Conservation (phyloP, 495 filamentous ascomycete species). For the Penicillium taxi region DNA sequence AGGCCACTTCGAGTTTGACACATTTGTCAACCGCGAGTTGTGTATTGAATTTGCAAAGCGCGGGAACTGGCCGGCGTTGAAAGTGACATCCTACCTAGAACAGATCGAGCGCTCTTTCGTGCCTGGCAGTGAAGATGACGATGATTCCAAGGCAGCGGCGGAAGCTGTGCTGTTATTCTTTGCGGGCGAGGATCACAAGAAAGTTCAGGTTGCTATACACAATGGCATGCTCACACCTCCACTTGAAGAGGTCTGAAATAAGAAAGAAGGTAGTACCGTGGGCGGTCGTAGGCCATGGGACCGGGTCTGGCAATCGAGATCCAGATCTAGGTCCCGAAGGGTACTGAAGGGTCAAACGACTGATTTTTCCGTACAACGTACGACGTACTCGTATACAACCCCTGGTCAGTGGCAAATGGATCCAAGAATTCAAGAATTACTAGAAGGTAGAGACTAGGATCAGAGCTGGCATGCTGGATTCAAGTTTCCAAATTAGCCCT, state of each 20-base stretch:
- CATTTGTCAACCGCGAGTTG: constrained; percentile 29
- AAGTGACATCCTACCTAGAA: constrained; percentile 15
- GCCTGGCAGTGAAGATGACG: constrained; percentile 18
- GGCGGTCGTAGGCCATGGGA: too few relatives aligned
- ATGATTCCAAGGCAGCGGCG: constrained; percentile 33
- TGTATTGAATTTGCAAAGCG: constrained; percentile 26
- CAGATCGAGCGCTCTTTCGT: constrained; percentile 18
- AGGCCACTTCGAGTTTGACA: constrained; percentile 40
- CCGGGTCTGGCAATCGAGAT: too few relatives aligned
- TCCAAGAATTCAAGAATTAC: too few relatives aligned
- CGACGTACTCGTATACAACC: too few relatives aligned
- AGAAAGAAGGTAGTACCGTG: too few relatives aligned
- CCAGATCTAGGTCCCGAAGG: too few relatives aligned
- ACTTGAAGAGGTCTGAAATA: constrained; percentile 2
- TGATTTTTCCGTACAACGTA: too few relatives aligned
- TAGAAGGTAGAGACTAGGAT: too few relatives aligned
- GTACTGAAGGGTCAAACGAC: too few relatives aligned
- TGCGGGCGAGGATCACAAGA: constrained; percentile 13
- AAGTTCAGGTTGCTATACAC: not conserved
- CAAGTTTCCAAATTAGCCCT: too few relatives aligned
- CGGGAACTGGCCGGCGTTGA: constrained; percentile 16
- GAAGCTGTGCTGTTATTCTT: constrained; percentile 33
- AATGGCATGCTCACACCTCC: constrained; percentile 23
- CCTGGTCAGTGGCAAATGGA: too few relatives aligned
- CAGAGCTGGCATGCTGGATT: too few relatives aligned